These are phyloP conservation scores for Apophysomyces trapeziformis DNA, from an alignment of 371 early-diverging fungal species.

Conservation along the genomic window DNA sequence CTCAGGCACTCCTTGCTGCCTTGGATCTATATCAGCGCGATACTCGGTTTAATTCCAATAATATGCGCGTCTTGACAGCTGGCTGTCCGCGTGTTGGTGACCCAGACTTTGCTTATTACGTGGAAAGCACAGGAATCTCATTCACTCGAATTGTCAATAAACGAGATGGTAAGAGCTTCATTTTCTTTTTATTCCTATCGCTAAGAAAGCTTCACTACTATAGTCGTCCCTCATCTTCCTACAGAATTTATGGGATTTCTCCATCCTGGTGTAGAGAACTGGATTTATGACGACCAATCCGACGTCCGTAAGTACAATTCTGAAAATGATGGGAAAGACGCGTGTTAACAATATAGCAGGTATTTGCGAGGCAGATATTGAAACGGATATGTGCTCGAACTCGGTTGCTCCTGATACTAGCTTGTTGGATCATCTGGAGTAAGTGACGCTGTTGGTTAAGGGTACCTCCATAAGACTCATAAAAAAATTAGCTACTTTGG, in stretches of 20 bases:
- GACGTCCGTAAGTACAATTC: slow-evolving; percentile 3
- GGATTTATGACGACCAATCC: slow-evolving; percentile 13
- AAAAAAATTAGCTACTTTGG: not conserved
- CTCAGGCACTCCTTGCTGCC: slow-evolving; percentile 12
- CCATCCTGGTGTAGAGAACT: slow-evolving; percentile 29
- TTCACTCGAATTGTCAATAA: slow-evolving; percentile 24
- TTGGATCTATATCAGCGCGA: slow-evolving; percentile 22
- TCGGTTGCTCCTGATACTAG: slow-evolving; percentile 27
- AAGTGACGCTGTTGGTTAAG: not conserved
- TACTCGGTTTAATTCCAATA: slow-evolving; percentile 12
- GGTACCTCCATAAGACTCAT: too few relatives aligned
- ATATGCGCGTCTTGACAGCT: slow-evolving; percentile 16
- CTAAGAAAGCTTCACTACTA: not conserved
- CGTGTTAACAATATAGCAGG: not conserved
- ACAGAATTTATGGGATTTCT: slow-evolving; percentile 23
- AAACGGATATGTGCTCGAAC: slow-evolving; percentile 20
- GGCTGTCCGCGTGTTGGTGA: slow-evolving; percentile 27
- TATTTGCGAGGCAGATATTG: slow-evolving; percentile 19
- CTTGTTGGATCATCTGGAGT: slow-evolving; percentile 12
- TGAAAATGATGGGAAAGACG: not conserved
- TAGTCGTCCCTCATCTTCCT: slow-evolving; percentile 31
- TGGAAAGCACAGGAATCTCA: slow-evolving; percentile 23
- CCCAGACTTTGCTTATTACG: slow-evolving; percentile 29
- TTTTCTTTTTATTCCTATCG: not conserved
- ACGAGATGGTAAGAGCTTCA: slow-evolving; percentile 15